Conservation (phyloP, 2,329 filamentous ascomycete species). For the Fusarium sororula region DNA sequence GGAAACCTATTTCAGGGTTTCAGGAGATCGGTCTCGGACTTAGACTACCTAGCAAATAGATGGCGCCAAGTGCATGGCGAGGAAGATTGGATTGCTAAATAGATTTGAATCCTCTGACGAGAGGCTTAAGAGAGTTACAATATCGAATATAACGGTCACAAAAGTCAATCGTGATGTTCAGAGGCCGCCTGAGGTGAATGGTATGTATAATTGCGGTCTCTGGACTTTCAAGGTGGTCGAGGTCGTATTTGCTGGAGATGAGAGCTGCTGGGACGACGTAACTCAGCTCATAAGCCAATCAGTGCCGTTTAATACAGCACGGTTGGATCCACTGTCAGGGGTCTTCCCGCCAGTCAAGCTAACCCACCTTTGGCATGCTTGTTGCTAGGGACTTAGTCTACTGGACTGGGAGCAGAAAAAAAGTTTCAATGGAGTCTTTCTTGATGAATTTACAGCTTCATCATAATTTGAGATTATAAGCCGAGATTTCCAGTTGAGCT, state of each 20-base stretch:
- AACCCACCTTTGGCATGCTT: conserved; percentile 23
- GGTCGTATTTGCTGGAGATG: conserved; percentile 26
- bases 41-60: conserved; percentile 33
- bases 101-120: not conserved
- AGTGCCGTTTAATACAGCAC: conserved; percentile 33
- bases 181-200: conserved; percentile 10
- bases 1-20: conserved; percentile 42
- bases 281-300: conserved; percentile 39
- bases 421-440: conserved; percentile 33
- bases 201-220: conserved; percentile 23
- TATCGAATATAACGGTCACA: not conserved
- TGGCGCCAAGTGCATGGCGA: conserved; percentile 39
- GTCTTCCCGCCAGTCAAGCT: conserved; percentile 35
- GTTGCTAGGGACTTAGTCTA: conserved; percentile 16
- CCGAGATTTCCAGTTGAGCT: not conserved
- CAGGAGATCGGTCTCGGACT: conserved; percentile 40
- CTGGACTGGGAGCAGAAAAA: conserved; percentile 34
- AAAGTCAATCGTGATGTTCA: not conserved
- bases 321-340: conserved; percentile 38
- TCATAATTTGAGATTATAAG: conserved; percentile 7
- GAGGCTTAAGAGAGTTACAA: not conserved
- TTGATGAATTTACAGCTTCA: conserved; percentile 24
- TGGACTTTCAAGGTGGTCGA: conserved; percentile 22
- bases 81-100: not conserved
- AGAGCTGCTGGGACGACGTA: conserved; percentile 38